Evolutionary conservation across 805 yeast species (phyloP).

Genomic region (Monosporozyma unispora): DNA sequence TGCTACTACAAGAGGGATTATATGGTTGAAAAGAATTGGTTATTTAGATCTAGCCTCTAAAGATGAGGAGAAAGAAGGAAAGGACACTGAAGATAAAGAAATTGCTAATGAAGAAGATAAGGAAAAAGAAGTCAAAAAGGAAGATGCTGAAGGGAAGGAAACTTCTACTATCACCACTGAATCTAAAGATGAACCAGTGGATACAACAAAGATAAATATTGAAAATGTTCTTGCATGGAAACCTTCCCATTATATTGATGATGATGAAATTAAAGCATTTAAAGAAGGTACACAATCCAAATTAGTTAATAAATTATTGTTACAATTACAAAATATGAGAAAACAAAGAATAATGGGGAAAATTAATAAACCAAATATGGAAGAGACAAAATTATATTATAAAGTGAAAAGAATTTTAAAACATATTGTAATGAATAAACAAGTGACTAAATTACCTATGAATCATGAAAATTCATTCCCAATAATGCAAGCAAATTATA

Average conservation of each 20-base stretch:
- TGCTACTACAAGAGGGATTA: constrained; percentile 40
- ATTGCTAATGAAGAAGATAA: constrained; percentile 4
- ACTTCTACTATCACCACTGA: too few species aligned
- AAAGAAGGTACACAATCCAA: constrained; percentile 35
- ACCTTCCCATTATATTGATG: constrained; percentile 39
- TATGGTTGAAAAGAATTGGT: constrained; percentile 49
- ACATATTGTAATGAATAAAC: constrained; percentile 34
- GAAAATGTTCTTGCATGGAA: constrained; percentile 43
- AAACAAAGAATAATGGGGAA: constrained; percentile 33
- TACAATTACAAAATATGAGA: constrained; percentile 44
- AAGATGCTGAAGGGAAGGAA: background rate
- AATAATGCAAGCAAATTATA: constrained; percentile 60
- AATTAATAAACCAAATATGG: constrained; percentile 32
- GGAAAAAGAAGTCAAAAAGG: background rate
- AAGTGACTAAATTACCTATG: constrained; percentile 25
- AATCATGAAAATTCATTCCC: constrained; percentile 43
- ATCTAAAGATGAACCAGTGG: constrained; percentile 2
- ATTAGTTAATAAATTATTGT: constrained; percentile 37
- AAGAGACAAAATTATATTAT: constrained; percentile 37
- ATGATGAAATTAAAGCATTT: constrained; percentile 44
- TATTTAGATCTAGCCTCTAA: constrained; percentile 30
- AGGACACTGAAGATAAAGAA: too few species aligned
- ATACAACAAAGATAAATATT: constrained; percentile 22
- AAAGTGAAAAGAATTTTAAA: constrained; percentile 39
- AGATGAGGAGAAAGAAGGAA: constrained; percentile 6